Evolutionary conservation across 139 green algal species (phyloP), one percentile per base, ranked within the genome.

Genomic region (Gonium pectorale): DNA sequence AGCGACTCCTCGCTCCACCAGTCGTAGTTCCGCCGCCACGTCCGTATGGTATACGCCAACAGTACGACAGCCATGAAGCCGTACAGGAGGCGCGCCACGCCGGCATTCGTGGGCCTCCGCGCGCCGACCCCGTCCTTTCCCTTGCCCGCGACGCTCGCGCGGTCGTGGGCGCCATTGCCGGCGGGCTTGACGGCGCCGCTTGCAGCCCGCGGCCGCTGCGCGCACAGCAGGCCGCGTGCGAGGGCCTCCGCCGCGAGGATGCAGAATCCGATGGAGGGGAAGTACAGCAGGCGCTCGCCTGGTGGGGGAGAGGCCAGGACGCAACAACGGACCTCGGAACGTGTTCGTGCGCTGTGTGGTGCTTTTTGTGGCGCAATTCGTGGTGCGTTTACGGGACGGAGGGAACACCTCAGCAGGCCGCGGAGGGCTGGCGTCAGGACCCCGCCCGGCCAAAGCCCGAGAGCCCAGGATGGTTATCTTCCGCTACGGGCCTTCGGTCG

Each of bases 271-370:
- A 97, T 46, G 2, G 91, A 96, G 0, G 94, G 94, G 24, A 96
- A 67, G 87, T 97, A 97, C 59, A 97, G 88, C 87, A 97, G 91
- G 22, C 95, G 71, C 85, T 97, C 95, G 0, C 91, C 90, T 86
- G 67, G 15, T 56, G 24, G 72, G 19, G 37, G 17, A 19, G 27
- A 26, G 41, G 35, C n/a, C n/a, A n/a, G n/a, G n/a, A n/a, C n/a
- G n/a, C n/a, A n/a, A n/a, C n/a, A n/a, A n/a, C n/a, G n/a, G n/a
- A n/a, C n/a, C n/a, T n/a, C n/a, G n/a, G n/a, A n/a, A n/a, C n/a
- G n/a, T n/a, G n/a, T n/a, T n/a, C n/a, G n/a, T n/a, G n/a, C n/a
- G n/a, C n/a, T n/a, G n/a, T n/a, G n/a, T n/a, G n/a, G n/a, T n/a
- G n/a, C n/a, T n/a, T n/a, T n/a, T n/a, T n/a, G n/a, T n/a, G n/a